Conservation (phyloP, 2,329 filamentous ascomycete genomes). For the Scedosporium dehoogii region DNA sequence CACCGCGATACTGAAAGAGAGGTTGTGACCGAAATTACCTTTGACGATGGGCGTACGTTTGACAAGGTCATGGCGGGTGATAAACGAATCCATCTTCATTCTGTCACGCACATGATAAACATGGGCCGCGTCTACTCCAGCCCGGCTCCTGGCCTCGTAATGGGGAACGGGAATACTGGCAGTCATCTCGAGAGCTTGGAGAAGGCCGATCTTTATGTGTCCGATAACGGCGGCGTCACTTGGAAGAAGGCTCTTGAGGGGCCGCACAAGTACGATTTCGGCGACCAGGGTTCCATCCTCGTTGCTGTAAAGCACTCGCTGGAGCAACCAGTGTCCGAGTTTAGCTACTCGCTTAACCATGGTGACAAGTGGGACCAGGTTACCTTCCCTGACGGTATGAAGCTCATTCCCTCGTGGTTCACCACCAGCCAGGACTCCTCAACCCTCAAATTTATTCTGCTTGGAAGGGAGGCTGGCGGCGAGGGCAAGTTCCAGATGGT, state of each 20-base stretch:
- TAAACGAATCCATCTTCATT: constrained; percentile 75
- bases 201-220: constrained; percentile 76
- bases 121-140: constrained; percentile 85
- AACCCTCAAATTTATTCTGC: constrained; percentile 78
- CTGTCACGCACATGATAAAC: constrained; percentile 76
- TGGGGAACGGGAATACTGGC: constrained; percentile 90
- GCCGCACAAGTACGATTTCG: constrained; percentile 93
- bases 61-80: constrained; percentile 59
- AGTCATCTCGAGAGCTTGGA: constrained; percentile 58
- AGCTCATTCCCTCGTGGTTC: constrained; percentile 61
- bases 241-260: constrained; percentile 70
- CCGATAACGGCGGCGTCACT: constrained; percentile 78
- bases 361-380: constrained; percentile 72
- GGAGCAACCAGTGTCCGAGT: constrained; percentile 45
- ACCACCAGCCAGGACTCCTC: constrained; percentile 91
- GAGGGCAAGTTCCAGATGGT: constrained; percentile 52
- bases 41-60: constrained; percentile 89
- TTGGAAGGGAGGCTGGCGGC: constrained; percentile 48
- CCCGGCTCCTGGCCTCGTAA: constrained; percentile 81
- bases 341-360: constrained; percentile 78
- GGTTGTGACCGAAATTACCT: constrained; percentile 74
- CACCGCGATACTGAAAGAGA: constrained; percentile 45
- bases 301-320: constrained; percentile 71
- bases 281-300: constrained; percentile 82
- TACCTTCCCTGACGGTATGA: constrained; percentile 55